Evolutionary conservation across 208 protist species (phyloP).

Genomic region (Acanthamoeba culbertsoni): DNA sequence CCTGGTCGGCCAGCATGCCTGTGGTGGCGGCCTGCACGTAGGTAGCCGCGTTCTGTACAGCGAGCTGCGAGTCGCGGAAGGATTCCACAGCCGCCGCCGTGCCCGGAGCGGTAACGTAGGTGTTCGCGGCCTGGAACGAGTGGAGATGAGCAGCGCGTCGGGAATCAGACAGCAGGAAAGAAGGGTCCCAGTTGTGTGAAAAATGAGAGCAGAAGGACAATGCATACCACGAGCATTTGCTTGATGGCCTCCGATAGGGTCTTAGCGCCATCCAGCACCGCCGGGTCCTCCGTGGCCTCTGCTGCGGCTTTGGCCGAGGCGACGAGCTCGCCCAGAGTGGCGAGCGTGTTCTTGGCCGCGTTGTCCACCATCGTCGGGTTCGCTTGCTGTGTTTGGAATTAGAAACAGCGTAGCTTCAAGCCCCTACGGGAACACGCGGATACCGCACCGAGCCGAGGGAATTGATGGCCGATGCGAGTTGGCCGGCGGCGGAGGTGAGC

Average conservation of each 20-base stretch:
- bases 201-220: neutral
- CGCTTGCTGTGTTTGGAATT: no score
- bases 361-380: neutral
- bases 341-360: neutral
- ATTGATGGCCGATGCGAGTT: neutral
- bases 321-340: neutral
- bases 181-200: neutral
- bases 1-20: neutral
- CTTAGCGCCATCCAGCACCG: constrained; percentile 14
- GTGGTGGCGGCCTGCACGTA: constrained; percentile 8
- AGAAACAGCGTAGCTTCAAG: no score
- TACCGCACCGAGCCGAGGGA: no score
- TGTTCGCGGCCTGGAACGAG: neutral
- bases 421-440: neutral
- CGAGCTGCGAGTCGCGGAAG: constrained; percentile 28
- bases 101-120: neutral
- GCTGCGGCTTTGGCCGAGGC: neutral
- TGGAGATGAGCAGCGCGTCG: no score
- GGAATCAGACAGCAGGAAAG: no score
- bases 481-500: neutral
- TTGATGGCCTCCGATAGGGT: constrained; percentile 15
- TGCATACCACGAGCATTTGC: neutral
- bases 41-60: neutral
- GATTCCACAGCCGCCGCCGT: neutral
- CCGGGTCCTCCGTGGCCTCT: neutral